Evolutionary conservation across 441 rosid species (phyloP).

Genomic region (Iberis amara): DNA sequence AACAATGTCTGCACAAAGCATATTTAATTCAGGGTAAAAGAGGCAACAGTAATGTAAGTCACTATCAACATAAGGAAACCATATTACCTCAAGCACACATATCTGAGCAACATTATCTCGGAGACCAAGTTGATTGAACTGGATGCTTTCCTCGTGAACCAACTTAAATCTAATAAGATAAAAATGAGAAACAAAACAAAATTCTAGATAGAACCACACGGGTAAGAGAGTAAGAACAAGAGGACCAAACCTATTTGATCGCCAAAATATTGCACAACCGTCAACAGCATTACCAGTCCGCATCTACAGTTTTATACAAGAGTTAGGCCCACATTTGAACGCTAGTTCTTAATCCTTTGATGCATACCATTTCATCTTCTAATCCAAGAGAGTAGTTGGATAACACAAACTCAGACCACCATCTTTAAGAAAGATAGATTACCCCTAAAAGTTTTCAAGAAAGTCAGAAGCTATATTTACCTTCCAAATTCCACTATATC

Average conservation of each 20-base stretch:
- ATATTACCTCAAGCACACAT: constrained; percentile 81
- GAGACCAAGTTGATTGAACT: constrained; percentile 74
- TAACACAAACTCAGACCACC: constrained; percentile 7
- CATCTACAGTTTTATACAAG: constrained; percentile 51
- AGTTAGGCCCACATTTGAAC: constrained; percentile 16
- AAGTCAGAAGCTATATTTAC: constrained; percentile 30
- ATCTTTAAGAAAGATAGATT: constrained; percentile 3
- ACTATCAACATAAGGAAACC: constrained; percentile 9
- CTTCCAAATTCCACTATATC: constrained; percentile 86
- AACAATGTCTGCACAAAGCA: constrained; percentile 36
- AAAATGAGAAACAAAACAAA: constrained; percentile 28
- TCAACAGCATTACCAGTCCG: constrained; percentile 88
- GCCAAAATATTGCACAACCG: constrained; percentile 98
- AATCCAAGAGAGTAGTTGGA: constrained; percentile 9
- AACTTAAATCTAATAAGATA: constrained; percentile 64
- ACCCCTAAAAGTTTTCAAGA: not conserved
- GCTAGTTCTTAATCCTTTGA: constrained; percentile 12
- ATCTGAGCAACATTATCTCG: constrained; percentile 98
- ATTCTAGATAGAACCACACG: constrained; percentile 15
- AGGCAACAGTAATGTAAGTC: constrained; percentile 14
- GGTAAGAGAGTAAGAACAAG: constrained; percentile 7
- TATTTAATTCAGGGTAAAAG: not conserved
- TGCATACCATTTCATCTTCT: constrained; percentile 1
- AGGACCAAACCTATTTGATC: constrained; percentile 53
- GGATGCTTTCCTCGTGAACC: constrained; percentile 72